Evolutionary conservation across 805 yeast genomes (phyloP).

Genomic region (Candida piceae): DNA sequence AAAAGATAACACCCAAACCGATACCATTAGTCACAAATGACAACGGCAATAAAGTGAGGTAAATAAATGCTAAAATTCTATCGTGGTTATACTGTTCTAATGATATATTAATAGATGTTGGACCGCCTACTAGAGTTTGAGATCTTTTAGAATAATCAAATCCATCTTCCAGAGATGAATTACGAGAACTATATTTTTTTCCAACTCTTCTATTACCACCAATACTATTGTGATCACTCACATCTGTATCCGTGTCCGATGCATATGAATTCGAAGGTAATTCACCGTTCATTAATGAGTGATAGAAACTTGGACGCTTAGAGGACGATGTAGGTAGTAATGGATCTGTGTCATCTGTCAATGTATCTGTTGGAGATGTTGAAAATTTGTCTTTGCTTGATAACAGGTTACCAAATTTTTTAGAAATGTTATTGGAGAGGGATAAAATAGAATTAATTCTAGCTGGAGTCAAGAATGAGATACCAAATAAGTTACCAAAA

Average conservation of each 20-base stretch:
- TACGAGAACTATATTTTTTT: neutral
- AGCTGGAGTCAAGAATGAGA: constrained; percentile 18
- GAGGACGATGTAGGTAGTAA: constrained; percentile 1
- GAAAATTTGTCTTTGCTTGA: neutral
- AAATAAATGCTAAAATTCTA: constrained; percentile 39
- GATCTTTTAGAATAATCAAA: constrained; percentile 5
- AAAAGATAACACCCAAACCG: constrained; percentile 39
- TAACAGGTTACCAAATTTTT: constrained; percentile 2
- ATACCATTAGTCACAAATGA: constrained; percentile 39
- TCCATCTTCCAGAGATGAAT: neutral
- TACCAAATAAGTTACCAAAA: constrained; percentile 15
- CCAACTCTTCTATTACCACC: neutral
- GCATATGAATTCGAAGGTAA: constrained; percentile 1
- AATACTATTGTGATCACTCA: constrained; percentile 6
- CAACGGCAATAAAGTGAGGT: constrained; percentile 33
- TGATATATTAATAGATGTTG: constrained; percentile 11
- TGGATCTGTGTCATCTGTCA: constrained; percentile 1
- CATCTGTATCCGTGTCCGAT: constrained; percentile 17
- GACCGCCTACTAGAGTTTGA: constrained; percentile 9
- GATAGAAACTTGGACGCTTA: constrained; percentile 7
- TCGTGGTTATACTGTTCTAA: constrained; percentile 33
- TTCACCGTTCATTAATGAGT: constrained; percentile 7
- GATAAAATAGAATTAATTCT: constrained; percentile 20
- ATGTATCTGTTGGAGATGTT: constrained; percentile 1
- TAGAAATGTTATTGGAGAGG: constrained; percentile 18